These are phyloP conservation scores for Naganishia friedmannii DNA, from an alignment of 768 basidiomycete genomes.

Conservation along the genomic window DNA sequence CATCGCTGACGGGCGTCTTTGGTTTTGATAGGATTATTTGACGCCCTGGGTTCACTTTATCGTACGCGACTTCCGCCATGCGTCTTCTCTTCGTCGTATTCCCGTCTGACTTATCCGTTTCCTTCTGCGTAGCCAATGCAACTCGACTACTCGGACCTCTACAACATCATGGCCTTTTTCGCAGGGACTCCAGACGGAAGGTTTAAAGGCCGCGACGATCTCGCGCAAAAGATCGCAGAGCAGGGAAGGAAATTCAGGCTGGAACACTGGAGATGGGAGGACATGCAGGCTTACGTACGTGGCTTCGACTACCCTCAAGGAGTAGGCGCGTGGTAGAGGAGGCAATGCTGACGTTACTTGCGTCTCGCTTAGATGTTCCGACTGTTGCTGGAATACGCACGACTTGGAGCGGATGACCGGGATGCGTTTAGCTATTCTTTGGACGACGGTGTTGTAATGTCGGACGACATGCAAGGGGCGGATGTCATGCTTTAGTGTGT, in stretches of 20 bases:
- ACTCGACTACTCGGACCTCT: conserved; percentile 50
- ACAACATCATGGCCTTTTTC: conserved; percentile 50
- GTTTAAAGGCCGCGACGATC: conserved; percentile 40
- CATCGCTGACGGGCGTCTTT: neutral
- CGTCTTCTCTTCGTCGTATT: neutral
- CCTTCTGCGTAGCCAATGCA: conserved; percentile 42
- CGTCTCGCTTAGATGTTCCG: conserved; percentile 40
- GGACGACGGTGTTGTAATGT: neutral
- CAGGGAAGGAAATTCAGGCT: conserved; percentile 44
- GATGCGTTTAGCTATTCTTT: conserved; percentile 39
- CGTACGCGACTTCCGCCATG: conserved; percentile 35
- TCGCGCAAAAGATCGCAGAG: conserved; percentile 45
- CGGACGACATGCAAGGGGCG: neutral
- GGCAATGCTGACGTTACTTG: neutral
- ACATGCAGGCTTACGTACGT: conserved; percentile 51
- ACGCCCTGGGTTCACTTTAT: conserved; percentile 53
- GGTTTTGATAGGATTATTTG: conserved; percentile 45
- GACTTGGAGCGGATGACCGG: conserved; percentile 40
- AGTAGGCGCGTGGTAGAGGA: neutral
- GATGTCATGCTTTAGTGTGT: neutral
- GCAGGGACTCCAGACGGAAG: conserved; percentile 47
- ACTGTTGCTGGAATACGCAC: conserved; percentile 46
- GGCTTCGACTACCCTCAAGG: too few relatives aligned
- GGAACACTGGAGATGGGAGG: conserved; percentile 51
- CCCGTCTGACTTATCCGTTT: neutral